A percentile compares a stretch with the other conserved stretches of the same genome.
Evolutionary conservation across 2,329 filamentous ascomycete genomes (phyloP).

Genomic region (Tolypocladium tropicale): DNA sequence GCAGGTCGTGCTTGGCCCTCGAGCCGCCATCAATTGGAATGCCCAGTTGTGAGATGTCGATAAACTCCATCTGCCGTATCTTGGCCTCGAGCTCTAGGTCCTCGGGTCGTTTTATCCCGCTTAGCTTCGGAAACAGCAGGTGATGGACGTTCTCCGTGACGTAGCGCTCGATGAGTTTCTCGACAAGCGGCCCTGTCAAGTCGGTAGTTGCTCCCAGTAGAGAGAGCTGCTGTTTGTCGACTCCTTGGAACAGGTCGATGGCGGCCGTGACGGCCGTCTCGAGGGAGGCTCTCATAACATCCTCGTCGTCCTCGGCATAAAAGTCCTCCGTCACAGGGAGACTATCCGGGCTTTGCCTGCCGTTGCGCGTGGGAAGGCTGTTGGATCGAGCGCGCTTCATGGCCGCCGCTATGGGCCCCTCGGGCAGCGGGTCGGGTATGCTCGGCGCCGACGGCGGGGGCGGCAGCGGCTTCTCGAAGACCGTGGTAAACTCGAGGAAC

Average conservation of each 20-base stretch:
- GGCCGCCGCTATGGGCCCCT: slow-evolving; percentile 44
- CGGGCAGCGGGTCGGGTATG: slow-evolving; percentile 48
- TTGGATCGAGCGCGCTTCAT: slow-evolving; percentile 45
- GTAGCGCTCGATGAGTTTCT: slow-evolving; percentile 90
- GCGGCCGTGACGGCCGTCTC: slow-evolving; percentile 89
- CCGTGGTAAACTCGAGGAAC: slow-evolving; percentile 78
- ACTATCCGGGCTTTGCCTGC: slow-evolving; percentile 20
- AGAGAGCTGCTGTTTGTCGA: slow-evolving; percentile 92
- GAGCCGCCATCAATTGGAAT: slow-evolving; percentile 73
- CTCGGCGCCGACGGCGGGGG: slow-evolving; percentile 55
- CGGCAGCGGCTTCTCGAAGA: slow-evolving; percentile 76
- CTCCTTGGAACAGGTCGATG: slow-evolving; percentile 90
- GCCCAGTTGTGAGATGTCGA: slow-evolving; percentile 91
- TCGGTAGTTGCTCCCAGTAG: slow-evolving; percentile 87
- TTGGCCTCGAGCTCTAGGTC: slow-evolving; percentile 83
- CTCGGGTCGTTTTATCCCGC: slow-evolving; percentile 65
- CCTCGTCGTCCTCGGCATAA: slow-evolving; percentile 82
- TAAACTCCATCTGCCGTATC: slow-evolving; percentile 83
- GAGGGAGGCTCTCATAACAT: slow-evolving; percentile 76
- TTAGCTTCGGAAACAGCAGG: slow-evolving; percentile 75
- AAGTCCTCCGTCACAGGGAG: slow-evolving; percentile 50
- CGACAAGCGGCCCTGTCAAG: slow-evolving; percentile 81
- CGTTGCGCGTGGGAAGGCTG: slow-evolving; percentile 27
- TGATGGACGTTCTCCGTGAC: slow-evolving; percentile 89
- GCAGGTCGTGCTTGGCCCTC: slow-evolving; percentile 70